Base-by-base conservation (phyloP, 2,329 filamentous ascomycete species). In the Beauveria medogensis region DNA sequence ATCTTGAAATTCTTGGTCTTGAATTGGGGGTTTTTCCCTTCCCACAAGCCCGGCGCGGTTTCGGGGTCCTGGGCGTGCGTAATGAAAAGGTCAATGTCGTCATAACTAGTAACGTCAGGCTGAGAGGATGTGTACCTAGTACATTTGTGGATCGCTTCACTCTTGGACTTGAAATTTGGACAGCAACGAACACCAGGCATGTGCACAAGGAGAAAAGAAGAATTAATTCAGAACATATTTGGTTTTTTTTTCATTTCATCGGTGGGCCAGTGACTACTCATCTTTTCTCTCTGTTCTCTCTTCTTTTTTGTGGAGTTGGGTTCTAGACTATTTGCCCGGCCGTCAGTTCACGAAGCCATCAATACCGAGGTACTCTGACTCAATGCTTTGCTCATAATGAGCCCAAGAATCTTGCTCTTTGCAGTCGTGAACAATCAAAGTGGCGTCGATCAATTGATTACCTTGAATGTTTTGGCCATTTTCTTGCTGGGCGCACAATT, bases 41-140 rank as follows among this genome's bases (percentile, higher is more conserved):
- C 4, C 2, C 9, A 43, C 24, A 44, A 44, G 40, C 24, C 3
- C 8, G 10, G 43, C 48, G 7, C n/a, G 14, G 2, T 57, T 57
- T 57, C 43, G 43, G 43, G 55, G 55, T 57, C 55, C 44, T 28
- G 20, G 44, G 28, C 30, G 53, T 24, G 41, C 3, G 30, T 8
- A 8, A 3, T 20, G 16, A 22, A 28, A 53, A 34, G 44, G 50
- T 54, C 50, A 22, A 59, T 59, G 57, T 59, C 57, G 57, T 59
- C 57, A 59, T 59, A 24, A 59, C 14, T 37, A 37, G 6, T 3
- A 37, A 37, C 12, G 30, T 26, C 28, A 30, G 22, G n/a, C 18
- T 34, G 34, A 12, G 37, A 22, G 37, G 22, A 37, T 22, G 37
- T 10, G 28, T 24, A 16, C 20, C 16, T 16, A 24, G n/a, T n/a